phyloP scores from a whole-genome alignment of 257 asterid species.

The Prunella vulgaris region DNA sequence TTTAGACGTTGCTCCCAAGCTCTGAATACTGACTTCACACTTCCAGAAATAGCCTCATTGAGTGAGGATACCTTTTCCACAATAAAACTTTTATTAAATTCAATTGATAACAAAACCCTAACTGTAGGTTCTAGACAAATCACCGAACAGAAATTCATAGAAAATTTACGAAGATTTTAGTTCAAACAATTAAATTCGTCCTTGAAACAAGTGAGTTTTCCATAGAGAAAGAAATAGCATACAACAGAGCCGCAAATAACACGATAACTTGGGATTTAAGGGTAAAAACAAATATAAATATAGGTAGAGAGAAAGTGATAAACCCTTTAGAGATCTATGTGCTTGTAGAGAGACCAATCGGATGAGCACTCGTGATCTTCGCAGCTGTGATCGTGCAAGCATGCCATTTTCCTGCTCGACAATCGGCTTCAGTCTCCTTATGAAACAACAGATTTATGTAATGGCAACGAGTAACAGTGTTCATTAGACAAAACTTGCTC shows the following conservation, averaged over 20 bases:
- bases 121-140: slow-evolving; percentile 2
- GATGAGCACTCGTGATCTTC: slow-evolving; percentile 91
- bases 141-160: neutral
- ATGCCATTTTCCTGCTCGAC: slow-evolving; percentile 48
- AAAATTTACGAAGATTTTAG: neutral
- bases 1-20: slow-evolving; percentile 94
- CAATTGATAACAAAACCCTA: neutral
- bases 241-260: neutral
- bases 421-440: neutral
- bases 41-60: slow-evolving; percentile 87
- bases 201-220: neutral
- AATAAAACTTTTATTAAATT: slow-evolving; percentile 9
- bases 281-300: no score
- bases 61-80: slow-evolving; percentile 70
- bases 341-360: slow-evolving; percentile 91
- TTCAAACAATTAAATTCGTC: neutral
- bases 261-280: slow-evolving; percentile 1
- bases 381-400: slow-evolving; percentile 97
- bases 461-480: no score
- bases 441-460: neutral
- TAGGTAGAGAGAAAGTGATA: neutral
- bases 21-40: slow-evolving; percentile 81
- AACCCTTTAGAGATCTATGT: slow-evolving; percentile 84
- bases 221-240: neutral
- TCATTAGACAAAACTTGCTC: no score